Evolutionary conservation across 75 land plant species (phyloP), one percentile per base, ranked within the genome.

Genomic region (Chamaecyparis obtusa): DNA sequence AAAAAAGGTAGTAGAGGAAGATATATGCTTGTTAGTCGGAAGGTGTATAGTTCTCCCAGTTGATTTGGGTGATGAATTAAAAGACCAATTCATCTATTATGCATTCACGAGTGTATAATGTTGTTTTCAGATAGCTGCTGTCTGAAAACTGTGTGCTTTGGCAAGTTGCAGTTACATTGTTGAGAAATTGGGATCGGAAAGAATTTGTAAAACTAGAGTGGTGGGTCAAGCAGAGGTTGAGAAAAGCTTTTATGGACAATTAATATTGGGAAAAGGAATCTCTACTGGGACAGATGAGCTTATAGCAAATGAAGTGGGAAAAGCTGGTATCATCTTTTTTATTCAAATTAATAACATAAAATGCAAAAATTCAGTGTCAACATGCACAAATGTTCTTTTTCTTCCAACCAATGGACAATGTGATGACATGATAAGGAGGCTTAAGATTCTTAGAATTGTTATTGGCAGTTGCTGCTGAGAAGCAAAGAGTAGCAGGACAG

Each of bases 401-500:
- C 3, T 27, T 48, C 9, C 43, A 39, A 86, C 36, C 33, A 56
- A 37, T 21, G 32, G 19, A 49, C 41, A 37, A 75, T 37, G 19
- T 75, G 54, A 39, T 84, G 57, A 16, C 30, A 36, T 15, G 11
- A 74, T 87, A 76, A 27, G n/a, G 56, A 32, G 46, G 83, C 36
- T 84, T 37, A 79, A 76, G 32, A 46, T 49, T 56, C 67, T 5
- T 84, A 15, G 51, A 13, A 48, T 89, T 46, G 49, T 37, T 85
- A 37, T 48, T 27, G 85, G 86, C 92, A 97, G 99, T 88, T 91
- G 92, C 99, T 79, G 88, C 92, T 74, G 94, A 98, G 93, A 96
- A 94, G 90, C 99, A 95, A 92, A 93, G 90, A 83, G 87, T 98
- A 88, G 99, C 99, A 3, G 84, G 90, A 85, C 96, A 96, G 88